Evolutionary conservation across 2,329 filamentous ascomycete genomes (phyloP).

Genomic region (Phoma sp.): DNA sequence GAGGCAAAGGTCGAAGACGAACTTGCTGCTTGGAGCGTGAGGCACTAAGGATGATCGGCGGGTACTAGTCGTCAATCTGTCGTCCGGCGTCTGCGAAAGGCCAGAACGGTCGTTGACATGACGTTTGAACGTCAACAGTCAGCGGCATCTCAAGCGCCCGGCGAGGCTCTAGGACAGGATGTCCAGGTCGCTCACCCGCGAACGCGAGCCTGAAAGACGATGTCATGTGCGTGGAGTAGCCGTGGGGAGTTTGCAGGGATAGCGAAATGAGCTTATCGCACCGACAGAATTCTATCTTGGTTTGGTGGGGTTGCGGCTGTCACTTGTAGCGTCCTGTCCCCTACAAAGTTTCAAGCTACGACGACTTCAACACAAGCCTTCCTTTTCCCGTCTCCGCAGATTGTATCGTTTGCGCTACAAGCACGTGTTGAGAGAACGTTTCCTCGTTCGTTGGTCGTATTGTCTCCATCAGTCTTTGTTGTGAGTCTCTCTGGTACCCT

Average conservation of each 20-base stretch:
- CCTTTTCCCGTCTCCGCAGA: slow-evolving; percentile 12
- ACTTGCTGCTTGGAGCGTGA: slow-evolving; percentile 1
- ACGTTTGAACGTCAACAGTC: slow-evolving; percentile 19
- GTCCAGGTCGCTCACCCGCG: background rate
- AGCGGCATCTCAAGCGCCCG: slow-evolving; percentile 1
- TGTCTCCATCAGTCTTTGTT: slow-evolving; percentile 1
- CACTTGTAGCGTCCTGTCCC: slow-evolving; percentile 14
- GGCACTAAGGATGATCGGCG: slow-evolving; percentile 18
- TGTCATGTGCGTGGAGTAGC: slow-evolving; percentile 11
- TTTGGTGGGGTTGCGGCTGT: slow-evolving; percentile 9
- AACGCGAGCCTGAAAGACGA: background rate
- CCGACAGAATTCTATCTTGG: slow-evolving; percentile 8
- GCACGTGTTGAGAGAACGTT: slow-evolving; percentile 4
- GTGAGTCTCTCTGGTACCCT: background rate
- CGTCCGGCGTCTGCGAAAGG: slow-evolving; percentile 15
- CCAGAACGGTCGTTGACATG: slow-evolving; percentile 25
- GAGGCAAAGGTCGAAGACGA: slow-evolving; percentile 14
- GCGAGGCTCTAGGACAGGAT: background rate
- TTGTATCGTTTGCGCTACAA: slow-evolving; percentile 13
- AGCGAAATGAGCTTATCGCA: slow-evolving; percentile 22
- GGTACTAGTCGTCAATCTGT: slow-evolving; percentile 28
- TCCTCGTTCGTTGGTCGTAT: background rate
- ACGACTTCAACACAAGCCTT: background rate
- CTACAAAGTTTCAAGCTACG: slow-evolving; percentile 5
- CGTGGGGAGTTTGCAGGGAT: slow-evolving; percentile 27